Base-by-base conservation (phyloP, 2,329 filamentous ascomycete genomes). In the Fonsecaea multimorphosa region DNA sequence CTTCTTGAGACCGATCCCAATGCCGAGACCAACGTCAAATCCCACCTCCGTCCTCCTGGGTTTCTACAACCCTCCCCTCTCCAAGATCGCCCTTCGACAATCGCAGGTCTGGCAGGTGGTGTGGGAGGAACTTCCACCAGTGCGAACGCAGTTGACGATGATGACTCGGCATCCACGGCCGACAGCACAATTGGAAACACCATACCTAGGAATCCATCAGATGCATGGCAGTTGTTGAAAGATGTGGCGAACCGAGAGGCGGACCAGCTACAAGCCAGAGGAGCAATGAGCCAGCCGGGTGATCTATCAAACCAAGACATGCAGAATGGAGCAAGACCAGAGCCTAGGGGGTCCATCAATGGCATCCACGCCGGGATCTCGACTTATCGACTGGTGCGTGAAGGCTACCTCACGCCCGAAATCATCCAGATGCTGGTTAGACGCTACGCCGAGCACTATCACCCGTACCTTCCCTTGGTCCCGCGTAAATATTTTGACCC, bases 401-500 rank as follows among this genome's bases (percentile, higher is more conserved):
- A 79, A 44, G 76, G 76, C n/a, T 77, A 75, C 74, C 72, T 81
- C 75, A 79, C 85, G 78, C 73, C 78, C 65, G 79, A 80, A 14
- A 83, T 82, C 19, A 78, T 87, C 38, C 83, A 81, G 68, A 79
- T 83, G 68, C 77, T 87, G 46, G 78, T 87, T 19, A 76, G 79
- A 44, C 86, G 87, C 31, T 91, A 89, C 70, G 86, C 85, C 62
- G 80, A 87, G 64, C 83, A 87, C 67, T 91, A 89, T 70, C 89
- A 91, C 72, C 86, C 87, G 0, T 91, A 88, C 77, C 89, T 90
- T 63, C 89, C 89, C 0, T 78, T 92, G 29, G 88, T 89, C 0
- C 86, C 88, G 9, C 80, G 82, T 40, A 83, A 84, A 68, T 85
- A 87, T 51, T 85, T 89, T 68, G 81, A 86, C 67, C 79, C 82